These are phyloP conservation scores for Torulaspora globosa DNA, from an alignment of 1,139 yeast species.

Conservation along the genomic window DNA sequence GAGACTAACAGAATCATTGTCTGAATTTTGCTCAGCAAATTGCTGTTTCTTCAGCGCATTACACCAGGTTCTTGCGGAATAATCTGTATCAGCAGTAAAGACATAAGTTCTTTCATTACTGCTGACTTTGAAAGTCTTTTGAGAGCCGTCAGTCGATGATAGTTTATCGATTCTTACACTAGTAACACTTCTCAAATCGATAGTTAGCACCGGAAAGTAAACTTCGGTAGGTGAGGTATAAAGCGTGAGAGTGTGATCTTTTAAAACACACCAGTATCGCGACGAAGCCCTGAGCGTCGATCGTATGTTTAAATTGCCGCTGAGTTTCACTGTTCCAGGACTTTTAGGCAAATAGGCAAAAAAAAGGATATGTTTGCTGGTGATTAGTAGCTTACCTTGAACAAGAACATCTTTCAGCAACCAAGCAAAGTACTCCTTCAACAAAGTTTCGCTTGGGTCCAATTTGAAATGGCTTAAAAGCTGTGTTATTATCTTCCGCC, in stretches of 20 bases:
- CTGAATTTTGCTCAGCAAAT: constrained; percentile 61
- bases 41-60: constrained; percentile 69
- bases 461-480: constrained; percentile 40
- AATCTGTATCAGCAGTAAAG: constrained; percentile 69
- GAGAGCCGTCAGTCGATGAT: constrained; percentile 14
- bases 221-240: constrained; percentile 70
- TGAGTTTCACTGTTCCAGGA: constrained; percentile 27
- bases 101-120: constrained; percentile 58
- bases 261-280: constrained; percentile 74
- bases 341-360: constrained; percentile 75
- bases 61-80: constrained; percentile 77
- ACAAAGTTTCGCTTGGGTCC: constrained; percentile 48
- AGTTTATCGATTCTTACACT: constrained; percentile 46
- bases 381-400: constrained; percentile 80
- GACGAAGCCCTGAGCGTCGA: constrained; percentile 26
- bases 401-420: constrained; percentile 72
- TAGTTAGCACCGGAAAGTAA: constrained; percentile 74
- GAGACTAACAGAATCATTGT: constrained; percentile 67
- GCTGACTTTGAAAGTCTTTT: constrained; percentile 45
- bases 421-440: constrained; percentile 70
- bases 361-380: constrained; percentile 61
- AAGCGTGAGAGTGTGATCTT: constrained; percentile 64
- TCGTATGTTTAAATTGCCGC: constrained; percentile 36
- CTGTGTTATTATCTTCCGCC: constrained; percentile 35
- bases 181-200: constrained; percentile 64